A percentile compares a stretch with the other conserved stretches of the same genome.
These are phyloP conservation scores for Ogataea neopini DNA, from an alignment of 805 yeast genomes.

Conservation along the genomic window DNA sequence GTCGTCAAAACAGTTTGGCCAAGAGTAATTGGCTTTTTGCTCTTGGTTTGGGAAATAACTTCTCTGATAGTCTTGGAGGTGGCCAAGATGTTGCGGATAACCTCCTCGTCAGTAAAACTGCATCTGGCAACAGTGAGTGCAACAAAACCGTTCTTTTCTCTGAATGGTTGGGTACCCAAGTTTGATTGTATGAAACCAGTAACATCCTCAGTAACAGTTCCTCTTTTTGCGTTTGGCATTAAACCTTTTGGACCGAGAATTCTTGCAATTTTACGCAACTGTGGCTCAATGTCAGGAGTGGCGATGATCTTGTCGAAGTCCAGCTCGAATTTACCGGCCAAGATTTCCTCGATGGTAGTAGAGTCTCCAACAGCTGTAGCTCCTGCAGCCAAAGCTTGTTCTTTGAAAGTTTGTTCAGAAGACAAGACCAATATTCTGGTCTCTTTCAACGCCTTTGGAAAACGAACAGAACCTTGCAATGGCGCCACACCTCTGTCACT, in stretches of 20 bases:
- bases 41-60: conserved; percentile 53
- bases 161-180: conserved; percentile 73
- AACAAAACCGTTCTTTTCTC: conserved; percentile 64
- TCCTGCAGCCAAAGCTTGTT: conserved; percentile 57
- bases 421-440: conserved; percentile 72
- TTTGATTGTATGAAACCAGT: conserved; percentile 51
- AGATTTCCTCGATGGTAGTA: conserved; percentile 64
- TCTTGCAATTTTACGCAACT: conserved; percentile 69
- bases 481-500: conserved; percentile 79
- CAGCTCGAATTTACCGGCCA: conserved; percentile 49
- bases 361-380: conserved; percentile 71
- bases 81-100: conserved; percentile 67
- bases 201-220: conserved; percentile 77
- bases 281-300: conserved; percentile 74
- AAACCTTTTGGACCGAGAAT: conserved; percentile 84
- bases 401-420: conserved; percentile 49
- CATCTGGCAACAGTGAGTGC: conserved; percentile 76
- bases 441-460: conserved; percentile 71
- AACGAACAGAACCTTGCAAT: conserved; percentile 65
- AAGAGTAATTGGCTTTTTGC: conserved; percentile 66
- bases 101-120: conserved; percentile 73
- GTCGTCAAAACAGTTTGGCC: conserved; percentile 70
- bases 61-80: conserved; percentile 62
- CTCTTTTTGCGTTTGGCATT: conserved; percentile 84
- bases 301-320: conserved; percentile 79